A percentile compares a stretch with the other conserved stretches of the same genome.
Evolutionary conservation across 2,329 filamentous ascomycete species (phyloP).

Genomic region (Tolypocladium guangdongense): DNA sequence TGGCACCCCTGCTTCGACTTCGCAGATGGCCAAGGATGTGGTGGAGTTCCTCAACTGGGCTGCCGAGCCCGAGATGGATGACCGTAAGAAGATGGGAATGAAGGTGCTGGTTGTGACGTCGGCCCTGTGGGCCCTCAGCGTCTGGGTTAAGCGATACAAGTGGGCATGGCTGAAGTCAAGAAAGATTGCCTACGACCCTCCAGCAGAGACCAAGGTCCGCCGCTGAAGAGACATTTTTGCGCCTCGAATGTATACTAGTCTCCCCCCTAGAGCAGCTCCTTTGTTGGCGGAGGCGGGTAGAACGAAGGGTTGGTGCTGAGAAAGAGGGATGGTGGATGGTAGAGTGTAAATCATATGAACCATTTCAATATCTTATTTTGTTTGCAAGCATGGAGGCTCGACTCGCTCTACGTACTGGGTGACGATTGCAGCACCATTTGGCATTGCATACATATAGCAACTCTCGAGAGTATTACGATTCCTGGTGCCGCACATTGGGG

Average conservation of each 20-base stretch:
- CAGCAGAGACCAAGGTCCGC: conserved; percentile 42
- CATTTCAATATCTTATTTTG: conserved; percentile 26
- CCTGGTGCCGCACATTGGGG: background rate
- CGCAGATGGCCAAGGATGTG: conserved; percentile 99
- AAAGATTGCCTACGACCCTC: conserved; percentile 82
- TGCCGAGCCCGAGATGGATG: conserved; percentile 97
- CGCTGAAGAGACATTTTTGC: conserved; percentile 24
- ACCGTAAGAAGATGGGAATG: conserved; percentile 99
- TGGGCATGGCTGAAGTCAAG: conserved; percentile 93
- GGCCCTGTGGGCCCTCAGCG: conserved; percentile 71
- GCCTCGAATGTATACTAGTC: conserved; percentile 31
- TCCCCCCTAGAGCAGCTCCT: conserved; percentile 29
- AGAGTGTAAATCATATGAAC: conserved; percentile 42
- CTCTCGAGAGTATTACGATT: background rate
- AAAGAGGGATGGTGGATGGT: conserved; percentile 21
- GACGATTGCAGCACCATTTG: background rate
- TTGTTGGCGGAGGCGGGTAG: conserved; percentile 31
- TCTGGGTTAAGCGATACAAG: conserved; percentile 99
- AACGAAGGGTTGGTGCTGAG: conserved; percentile 20
- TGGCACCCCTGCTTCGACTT: conserved; percentile 83
- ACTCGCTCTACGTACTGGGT: background rate
- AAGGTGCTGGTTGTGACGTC: conserved; percentile 80
- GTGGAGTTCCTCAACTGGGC: conserved; percentile 99
- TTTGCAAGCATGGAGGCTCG: background rate
- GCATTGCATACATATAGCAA: background rate